phyloP scores from a whole-genome alignment of 208 protist genomes.

The Leishmania guyanensis region DNA sequence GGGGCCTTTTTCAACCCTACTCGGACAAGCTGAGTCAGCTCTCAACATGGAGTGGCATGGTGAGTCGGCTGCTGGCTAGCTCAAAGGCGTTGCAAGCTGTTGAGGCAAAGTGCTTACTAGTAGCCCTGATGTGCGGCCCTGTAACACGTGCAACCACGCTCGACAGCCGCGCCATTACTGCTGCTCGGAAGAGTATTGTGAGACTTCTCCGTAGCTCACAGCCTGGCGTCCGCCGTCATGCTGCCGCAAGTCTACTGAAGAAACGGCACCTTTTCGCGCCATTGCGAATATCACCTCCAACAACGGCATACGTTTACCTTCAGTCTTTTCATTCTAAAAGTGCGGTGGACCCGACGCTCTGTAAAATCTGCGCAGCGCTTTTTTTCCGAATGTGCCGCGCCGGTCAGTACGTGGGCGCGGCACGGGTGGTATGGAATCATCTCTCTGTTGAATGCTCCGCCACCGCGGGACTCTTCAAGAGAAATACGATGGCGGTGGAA shows the following conservation, averaged over 20 bases:
- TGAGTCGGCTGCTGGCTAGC: conserved; percentile 8
- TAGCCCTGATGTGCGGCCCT: conserved; percentile 2
- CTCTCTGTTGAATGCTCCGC: conserved; percentile 34
- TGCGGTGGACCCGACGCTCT: conserved; percentile 27
- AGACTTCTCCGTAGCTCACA: conserved; percentile 22
- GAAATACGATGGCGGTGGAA: conserved; percentile 29
- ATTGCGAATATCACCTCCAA: conserved; percentile 44
- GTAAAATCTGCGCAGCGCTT: conserved; percentile 32
- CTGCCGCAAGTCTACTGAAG: conserved; percentile 30
- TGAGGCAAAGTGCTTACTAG: conserved; percentile 21
- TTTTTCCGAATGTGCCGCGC: conserved; percentile 33
- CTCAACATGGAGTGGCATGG: conserved; percentile 2
- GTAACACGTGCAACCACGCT: background rate
- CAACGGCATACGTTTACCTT: conserved; percentile 30
- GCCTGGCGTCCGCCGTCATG: conserved; percentile 18
- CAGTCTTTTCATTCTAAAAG: conserved; percentile 47
- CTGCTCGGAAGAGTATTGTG: conserved; percentile 10
- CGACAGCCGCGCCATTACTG: background rate
- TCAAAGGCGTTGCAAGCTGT: conserved; percentile 18
- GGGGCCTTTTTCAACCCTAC: background rate
- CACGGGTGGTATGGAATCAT: conserved; percentile 73
- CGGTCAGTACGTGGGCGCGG: conserved; percentile 36
- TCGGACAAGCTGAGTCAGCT: too few species aligned
- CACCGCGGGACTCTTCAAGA: conserved; percentile 21
- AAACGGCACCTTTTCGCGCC: conserved; percentile 33